Percentiles rank a stretch among this genome's conserved stretches.
Conservation (phyloP, 805 yeast species). For the Cyberlindnera veronae region DNA sequence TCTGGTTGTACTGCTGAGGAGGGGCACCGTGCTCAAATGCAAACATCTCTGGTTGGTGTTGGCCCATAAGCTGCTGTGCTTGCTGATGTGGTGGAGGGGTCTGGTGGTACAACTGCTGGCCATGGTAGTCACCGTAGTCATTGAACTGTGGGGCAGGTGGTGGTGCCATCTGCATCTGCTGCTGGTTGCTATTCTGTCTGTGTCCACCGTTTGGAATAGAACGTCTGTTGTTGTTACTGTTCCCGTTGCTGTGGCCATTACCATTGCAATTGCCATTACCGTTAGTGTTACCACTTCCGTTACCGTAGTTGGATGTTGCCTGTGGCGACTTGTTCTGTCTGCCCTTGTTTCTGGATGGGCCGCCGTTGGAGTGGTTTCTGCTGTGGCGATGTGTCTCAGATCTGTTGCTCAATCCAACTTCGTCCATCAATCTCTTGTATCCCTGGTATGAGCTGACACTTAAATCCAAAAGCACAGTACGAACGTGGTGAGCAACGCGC, state of each 20-base stretch:
- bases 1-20: too few relatives aligned
- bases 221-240: slow-evolving; percentile 13
- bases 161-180: slow-evolving; percentile 2
- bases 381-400: slow-evolving; percentile 18
- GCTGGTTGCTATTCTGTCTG: background rate
- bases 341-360: slow-evolving; percentile 14
- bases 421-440: slow-evolving; percentile 85
- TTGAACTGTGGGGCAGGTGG: too few relatives aligned
- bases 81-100: too few relatives aligned
- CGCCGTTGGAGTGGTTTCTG: slow-evolving; percentile 26
- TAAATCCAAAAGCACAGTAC: slow-evolving; percentile 57
- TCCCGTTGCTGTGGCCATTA: too few relatives aligned
- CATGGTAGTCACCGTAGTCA: too few relatives aligned
- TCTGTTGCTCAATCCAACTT: slow-evolving; percentile 61
- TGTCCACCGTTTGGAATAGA: slow-evolving; percentile 7
- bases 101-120: too few relatives aligned
- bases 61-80: too few relatives aligned
- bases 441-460: slow-evolving; percentile 59
- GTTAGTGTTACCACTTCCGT: too few relatives aligned
- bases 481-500: slow-evolving; percentile 57
- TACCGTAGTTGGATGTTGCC: too few relatives aligned
- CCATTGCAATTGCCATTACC: too few relatives aligned
- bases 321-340: slow-evolving; percentile 24
- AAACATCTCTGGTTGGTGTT: too few relatives aligned
- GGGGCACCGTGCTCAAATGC: too few relatives aligned